Evolutionary conservation across 139 green algal species (phyloP).

Genomic region (Ulvella scutata): DNA sequence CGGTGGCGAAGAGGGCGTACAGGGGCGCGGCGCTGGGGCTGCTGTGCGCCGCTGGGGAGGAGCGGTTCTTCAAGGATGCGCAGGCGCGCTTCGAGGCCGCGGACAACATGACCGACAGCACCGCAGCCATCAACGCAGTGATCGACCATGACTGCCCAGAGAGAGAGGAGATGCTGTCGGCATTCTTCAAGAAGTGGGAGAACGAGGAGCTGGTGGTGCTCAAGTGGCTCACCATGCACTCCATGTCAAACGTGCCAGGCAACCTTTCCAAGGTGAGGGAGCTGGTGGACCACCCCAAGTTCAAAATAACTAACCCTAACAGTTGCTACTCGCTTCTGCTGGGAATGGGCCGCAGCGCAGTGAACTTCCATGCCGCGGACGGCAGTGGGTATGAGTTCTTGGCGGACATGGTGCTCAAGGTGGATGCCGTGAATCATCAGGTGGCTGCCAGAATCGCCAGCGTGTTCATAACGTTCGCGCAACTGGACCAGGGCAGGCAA

Average conservation of each 20-base stretch:
- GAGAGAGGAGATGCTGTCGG: constrained; percentile 36
- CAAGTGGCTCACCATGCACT: constrained; percentile 81
- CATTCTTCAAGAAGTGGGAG: constrained; percentile 76
- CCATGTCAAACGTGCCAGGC: constrained; percentile 45
- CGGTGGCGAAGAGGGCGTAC: constrained; percentile 46
- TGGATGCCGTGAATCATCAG: constrained; percentile 76
- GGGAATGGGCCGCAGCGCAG: constrained; percentile 46
- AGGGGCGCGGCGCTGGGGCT: constrained; percentile 74
- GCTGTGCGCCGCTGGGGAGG: constrained; percentile 51
- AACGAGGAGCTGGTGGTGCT: constrained; percentile 76
- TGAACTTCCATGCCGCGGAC: constrained; percentile 93
- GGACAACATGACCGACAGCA: constrained; percentile 95
- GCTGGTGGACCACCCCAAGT: constrained; percentile 68
- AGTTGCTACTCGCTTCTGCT: constrained; percentile 64
- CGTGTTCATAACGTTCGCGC: constrained; percentile 69
- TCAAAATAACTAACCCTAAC: constrained; percentile 94
- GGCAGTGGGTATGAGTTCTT: constrained; percentile 89
- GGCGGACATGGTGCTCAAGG: constrained; percentile 64
- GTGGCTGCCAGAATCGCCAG: constrained; percentile 70
- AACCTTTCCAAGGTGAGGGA: constrained; percentile 56
- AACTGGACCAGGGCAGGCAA: constrained; percentile 72
- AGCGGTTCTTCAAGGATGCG: constrained; percentile 33
- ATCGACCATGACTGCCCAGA: constrained; percentile 26
- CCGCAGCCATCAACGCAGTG: constrained; percentile 61
- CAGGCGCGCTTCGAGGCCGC: constrained; percentile 48